Evolutionary conservation across 352 stramenopile species (phyloP).

Genomic region (Phytopythium delawarense): DNA sequence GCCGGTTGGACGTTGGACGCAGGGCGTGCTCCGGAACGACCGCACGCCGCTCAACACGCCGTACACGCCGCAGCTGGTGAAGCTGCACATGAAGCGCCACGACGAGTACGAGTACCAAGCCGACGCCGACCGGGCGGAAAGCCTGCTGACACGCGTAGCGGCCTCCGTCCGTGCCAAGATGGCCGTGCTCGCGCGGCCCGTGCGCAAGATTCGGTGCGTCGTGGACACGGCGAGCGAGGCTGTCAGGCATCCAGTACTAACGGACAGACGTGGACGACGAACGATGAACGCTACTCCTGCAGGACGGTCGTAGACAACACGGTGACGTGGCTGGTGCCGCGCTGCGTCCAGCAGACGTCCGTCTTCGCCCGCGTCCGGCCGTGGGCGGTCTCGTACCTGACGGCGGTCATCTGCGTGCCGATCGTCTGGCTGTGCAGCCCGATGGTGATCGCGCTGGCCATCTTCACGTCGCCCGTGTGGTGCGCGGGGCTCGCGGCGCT

Average conservation of each 20-base stretch:
- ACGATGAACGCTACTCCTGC: neutral
- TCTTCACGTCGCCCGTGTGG: constrained; percentile 80
- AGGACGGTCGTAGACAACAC: constrained; percentile 25
- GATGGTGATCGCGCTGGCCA: constrained; percentile 70
- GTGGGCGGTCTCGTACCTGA: constrained; percentile 70
- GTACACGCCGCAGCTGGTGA: constrained; percentile 84
- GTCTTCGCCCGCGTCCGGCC: constrained; percentile 43
- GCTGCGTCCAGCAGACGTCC: constrained; percentile 27
- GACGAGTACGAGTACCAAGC: constrained; percentile 45
- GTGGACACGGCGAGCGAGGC: too few species aligned
- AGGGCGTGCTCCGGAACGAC: constrained; percentile 67
- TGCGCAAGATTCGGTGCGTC: constrained; percentile 48
- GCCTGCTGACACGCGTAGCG: constrained; percentile 22
- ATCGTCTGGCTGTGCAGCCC: constrained; percentile 69
- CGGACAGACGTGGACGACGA: neutral
- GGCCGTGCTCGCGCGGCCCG: constrained; percentile 25
- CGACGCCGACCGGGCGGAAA: constrained; percentile 20
- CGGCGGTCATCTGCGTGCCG: constrained; percentile 61
- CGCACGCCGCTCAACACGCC: constrained; percentile 78
- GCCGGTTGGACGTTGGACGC: neutral
- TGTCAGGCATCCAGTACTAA: neutral
- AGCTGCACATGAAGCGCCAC: constrained; percentile 64
- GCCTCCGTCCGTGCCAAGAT: constrained; percentile 48
- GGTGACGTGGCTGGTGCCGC: constrained; percentile 34
- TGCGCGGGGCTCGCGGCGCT: constrained; percentile 50